A percentile compares a stretch with the other conserved stretches of the same genome.
These are phyloP conservation scores for Diatrype stigma DNA, from an alignment of 2,329 filamentous ascomycete species.

Conservation along the genomic window DNA sequence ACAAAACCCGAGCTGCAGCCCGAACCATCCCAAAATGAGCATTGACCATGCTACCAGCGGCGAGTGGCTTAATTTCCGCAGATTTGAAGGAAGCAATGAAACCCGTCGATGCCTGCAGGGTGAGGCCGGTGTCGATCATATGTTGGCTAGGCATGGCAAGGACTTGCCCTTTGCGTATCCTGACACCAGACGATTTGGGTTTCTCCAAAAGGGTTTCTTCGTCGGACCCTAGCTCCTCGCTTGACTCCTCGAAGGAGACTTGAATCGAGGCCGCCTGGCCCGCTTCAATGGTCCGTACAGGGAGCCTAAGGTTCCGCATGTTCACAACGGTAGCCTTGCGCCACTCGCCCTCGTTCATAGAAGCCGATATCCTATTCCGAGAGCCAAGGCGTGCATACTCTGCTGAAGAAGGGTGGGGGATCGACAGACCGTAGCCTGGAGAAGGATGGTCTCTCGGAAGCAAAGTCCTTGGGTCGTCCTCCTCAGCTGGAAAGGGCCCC, in stretches of 20 bases:
- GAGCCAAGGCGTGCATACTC: constrained; percentile 51
- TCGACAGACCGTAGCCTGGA: constrained; percentile 45
- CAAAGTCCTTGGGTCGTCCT: constrained; percentile 38
- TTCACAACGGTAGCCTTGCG: constrained; percentile 76
- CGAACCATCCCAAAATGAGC: constrained; percentile 86
- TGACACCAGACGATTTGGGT: constrained; percentile 29
- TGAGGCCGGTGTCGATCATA: constrained; percentile 51
- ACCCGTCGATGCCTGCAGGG: constrained; percentile 62
- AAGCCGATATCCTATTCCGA: constrained; percentile 48
- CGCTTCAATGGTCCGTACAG: constrained; percentile 68
- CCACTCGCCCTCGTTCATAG: constrained; percentile 65
- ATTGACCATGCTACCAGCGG: constrained; percentile 67
- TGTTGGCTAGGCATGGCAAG: constrained; percentile 60
- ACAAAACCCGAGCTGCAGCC: constrained; percentile 70
- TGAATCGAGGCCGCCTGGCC: constrained; percentile 91
- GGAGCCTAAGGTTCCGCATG: constrained; percentile 80
- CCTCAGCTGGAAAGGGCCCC: constrained; percentile 68
- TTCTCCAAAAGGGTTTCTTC: constrained; percentile 22
- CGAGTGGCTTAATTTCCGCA: constrained; percentile 57
- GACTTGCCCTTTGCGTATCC: constrained; percentile 78
- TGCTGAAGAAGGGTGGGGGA: constrained; percentile 49
- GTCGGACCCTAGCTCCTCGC: constrained; percentile 27
- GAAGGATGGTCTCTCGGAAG: constrained; percentile 45
- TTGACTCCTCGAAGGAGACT: constrained; percentile 54
- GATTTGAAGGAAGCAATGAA: constrained; percentile 69